Evolutionary conservation across 371 early-diverging fungal genomes (phyloP).

Genomic region (Nematocida ironsii): DNA sequence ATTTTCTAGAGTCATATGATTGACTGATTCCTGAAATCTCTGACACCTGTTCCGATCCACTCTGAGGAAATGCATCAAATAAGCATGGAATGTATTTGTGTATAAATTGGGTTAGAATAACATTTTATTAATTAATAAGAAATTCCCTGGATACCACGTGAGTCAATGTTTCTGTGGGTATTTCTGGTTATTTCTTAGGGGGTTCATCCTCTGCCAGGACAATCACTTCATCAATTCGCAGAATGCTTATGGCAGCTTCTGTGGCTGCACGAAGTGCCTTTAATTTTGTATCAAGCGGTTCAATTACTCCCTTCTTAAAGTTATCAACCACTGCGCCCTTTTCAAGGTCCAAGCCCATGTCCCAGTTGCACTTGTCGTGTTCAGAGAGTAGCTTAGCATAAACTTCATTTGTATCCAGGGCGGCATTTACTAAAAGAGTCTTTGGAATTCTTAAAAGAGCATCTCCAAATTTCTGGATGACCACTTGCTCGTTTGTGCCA

Average conservation of each 20-base stretch:
- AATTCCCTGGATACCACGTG: too few relatives aligned
- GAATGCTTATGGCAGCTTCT: constrained; percentile 95
- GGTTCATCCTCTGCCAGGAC: constrained; percentile 59
- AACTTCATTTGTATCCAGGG: constrained; percentile 91
- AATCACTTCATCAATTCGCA: constrained; percentile 82
- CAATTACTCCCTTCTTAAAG: constrained; percentile 88
- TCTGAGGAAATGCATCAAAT: too few relatives aligned
- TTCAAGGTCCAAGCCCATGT: constrained; percentile 83
- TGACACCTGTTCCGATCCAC: too few relatives aligned
- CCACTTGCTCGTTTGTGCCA: constrained; percentile 84
- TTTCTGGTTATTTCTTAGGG: background rate
- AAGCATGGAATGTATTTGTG: too few relatives aligned
- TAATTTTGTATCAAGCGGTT: constrained; percentile 96
- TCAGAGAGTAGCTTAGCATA: constrained; percentile 87
- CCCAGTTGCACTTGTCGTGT: constrained; percentile 75
- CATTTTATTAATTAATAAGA: too few relatives aligned
- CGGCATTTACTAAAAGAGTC: constrained; percentile 94
- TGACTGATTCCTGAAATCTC: too few relatives aligned
- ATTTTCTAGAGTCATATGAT: too few relatives aligned
- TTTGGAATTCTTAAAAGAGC: constrained; percentile 92
- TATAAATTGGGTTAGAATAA: too few relatives aligned
- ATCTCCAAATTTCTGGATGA: constrained; percentile 93
- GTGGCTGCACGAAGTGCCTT: constrained; percentile 96
- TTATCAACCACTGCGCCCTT: constrained; percentile 90
- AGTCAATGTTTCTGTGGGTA: background rate